Percentiles rank a stretch among this genome's conserved stretches.
These are phyloP conservation scores for Lyophyllum decastes DNA, from an alignment of 768 basidiomycete species.

Conservation along the genomic window DNA sequence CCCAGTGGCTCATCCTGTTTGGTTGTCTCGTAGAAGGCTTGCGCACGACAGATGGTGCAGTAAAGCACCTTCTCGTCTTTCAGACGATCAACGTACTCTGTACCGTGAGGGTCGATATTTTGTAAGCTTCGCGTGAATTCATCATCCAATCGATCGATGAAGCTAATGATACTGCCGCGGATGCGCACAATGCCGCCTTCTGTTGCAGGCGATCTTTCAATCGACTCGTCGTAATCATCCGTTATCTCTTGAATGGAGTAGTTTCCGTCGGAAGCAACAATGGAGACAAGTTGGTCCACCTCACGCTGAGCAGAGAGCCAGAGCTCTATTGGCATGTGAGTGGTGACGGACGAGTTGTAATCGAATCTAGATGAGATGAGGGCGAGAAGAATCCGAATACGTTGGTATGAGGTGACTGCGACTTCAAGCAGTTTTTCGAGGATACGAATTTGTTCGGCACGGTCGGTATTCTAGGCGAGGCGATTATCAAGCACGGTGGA, in stretches of 20 bases:
- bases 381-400: constrained; percentile 91
- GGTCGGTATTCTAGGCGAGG: constrained; percentile 85
- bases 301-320: constrained; percentile 89
- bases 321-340: constrained; percentile 89
- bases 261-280: constrained; percentile 66
- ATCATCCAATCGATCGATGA: constrained; percentile 94
- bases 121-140: constrained; percentile 97
- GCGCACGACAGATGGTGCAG: constrained; percentile 88
- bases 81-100: constrained; percentile 96
- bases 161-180: constrained; percentile 94
- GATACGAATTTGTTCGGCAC: constrained; percentile 90
- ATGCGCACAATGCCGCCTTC: constrained; percentile 81
- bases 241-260: constrained; percentile 88
- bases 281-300: constrained; percentile 83
- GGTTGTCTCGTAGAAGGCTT: constrained; percentile 87
- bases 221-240: constrained; percentile 89
- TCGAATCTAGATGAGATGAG: constrained; percentile 95
- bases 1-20: constrained; percentile 76
- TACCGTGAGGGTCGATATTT: constrained; percentile 98
- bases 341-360: constrained; percentile 85
- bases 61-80: constrained; percentile 96
- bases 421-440: constrained; percentile 86
- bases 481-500: background rate
- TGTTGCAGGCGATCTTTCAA: constrained; percentile 75
- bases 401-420: constrained; percentile 86